Evolutionary conservation across 2,329 filamentous ascomycete genomes (phyloP).

Genomic region (Kalmusia sp.): DNA sequence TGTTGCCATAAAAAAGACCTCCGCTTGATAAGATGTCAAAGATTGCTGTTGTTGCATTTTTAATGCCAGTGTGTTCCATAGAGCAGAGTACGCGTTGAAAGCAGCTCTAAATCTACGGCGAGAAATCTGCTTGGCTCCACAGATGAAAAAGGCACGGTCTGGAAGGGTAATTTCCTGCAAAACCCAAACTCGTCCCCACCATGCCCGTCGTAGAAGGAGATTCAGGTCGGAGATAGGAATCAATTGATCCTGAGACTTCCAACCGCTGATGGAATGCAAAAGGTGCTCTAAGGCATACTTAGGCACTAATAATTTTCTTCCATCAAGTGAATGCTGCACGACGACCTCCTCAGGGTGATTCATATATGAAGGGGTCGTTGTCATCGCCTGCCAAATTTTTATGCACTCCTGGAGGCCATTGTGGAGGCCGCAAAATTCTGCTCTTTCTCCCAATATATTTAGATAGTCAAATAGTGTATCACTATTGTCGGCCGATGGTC

Average conservation of each 20-base stretch:
- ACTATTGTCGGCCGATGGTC: constrained; percentile 11
- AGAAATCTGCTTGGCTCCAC: constrained; percentile 15
- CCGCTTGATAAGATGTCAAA: constrained; percentile 7
- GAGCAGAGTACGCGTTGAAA: constrained; percentile 10
- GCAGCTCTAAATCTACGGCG: constrained; percentile 10
- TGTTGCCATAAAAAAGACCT: not conserved
- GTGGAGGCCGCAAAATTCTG: constrained; percentile 15
- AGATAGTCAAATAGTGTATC: constrained; percentile 17
- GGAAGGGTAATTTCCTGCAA: constrained; percentile 24
- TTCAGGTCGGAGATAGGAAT: constrained; percentile 9
- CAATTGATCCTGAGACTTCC: constrained; percentile 1
- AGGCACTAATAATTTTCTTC: not conserved
- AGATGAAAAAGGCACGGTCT: constrained; percentile 11
- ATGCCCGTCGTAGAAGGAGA: constrained; percentile 13
- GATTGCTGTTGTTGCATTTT: not conserved
- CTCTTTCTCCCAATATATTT: constrained; percentile 16
- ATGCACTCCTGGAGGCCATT: not conserved
- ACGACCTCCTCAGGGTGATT: not conserved
- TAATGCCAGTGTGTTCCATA: constrained; percentile 4
- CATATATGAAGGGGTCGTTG: not conserved
- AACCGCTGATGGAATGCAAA: constrained; percentile 12
- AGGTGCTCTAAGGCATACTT: not conserved
- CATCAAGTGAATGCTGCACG: not conserved
- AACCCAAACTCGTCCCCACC: constrained; percentile 25
- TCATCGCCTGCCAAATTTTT: constrained; percentile 12